phyloP scores from a whole-genome alignment of 768 basidiomycete genomes.

The Amanita jacksonii region DNA sequence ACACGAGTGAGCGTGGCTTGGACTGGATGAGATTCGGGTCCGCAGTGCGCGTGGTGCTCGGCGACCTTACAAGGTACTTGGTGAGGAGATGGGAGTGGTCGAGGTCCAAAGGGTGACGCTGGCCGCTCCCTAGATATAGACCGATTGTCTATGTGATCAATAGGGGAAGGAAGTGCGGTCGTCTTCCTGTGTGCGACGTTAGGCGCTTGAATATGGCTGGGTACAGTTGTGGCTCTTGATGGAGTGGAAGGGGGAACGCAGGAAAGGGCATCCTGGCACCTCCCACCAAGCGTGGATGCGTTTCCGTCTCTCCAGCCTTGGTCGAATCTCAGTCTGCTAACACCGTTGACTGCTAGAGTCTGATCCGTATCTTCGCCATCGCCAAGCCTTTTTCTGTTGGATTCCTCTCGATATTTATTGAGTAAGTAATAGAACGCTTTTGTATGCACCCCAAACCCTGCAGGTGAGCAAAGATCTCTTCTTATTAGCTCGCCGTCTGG shows the following conservation, averaged over 20 bases:
- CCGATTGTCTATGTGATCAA: slow-evolving; percentile 12
- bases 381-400: slow-evolving; percentile 34
- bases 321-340: slow-evolving; percentile 24
- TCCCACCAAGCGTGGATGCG: background rate
- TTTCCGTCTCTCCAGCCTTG: slow-evolving; percentile 25
- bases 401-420: slow-evolving; percentile 60
- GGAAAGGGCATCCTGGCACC: slow-evolving; percentile 3
- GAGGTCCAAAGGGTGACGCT: slow-evolving; percentile 43
- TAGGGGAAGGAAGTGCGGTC: slow-evolving; percentile 10
- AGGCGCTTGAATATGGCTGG: background rate
- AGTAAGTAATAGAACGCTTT: slow-evolving; percentile 89
- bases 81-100: slow-evolving; percentile 21
- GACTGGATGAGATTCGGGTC: background rate
- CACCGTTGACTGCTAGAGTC: slow-evolving; percentile 19
- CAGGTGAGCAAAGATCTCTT: slow-evolving; percentile 58
- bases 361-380: slow-evolving; percentile 27
- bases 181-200: background rate
- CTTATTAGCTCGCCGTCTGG: slow-evolving; percentile 41
- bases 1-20: slow-evolving; percentile 7
- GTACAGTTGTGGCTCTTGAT: background rate
- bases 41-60: background rate
- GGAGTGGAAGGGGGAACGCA: background rate
- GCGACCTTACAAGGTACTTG: slow-evolving; percentile 11
- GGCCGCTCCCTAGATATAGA: slow-evolving; percentile 30
- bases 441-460: slow-evolving; percentile 62